These are phyloP conservation scores for Pseudopediastrum boryanum DNA, from an alignment of 139 green algal species.

Conservation along the genomic window DNA sequence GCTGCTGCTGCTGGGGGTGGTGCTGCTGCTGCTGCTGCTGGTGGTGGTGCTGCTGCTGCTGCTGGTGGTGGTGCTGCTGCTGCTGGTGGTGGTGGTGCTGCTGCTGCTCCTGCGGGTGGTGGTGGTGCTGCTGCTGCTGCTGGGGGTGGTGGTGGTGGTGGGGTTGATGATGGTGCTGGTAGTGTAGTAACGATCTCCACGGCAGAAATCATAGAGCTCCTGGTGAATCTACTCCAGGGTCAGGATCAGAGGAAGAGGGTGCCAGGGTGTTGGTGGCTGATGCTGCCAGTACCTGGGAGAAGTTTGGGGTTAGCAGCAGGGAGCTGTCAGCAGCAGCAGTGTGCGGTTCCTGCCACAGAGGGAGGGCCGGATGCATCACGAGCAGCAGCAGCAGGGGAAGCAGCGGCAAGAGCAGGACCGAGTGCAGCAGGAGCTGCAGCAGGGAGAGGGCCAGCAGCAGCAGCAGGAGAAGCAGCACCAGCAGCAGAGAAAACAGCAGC, in stretches of 20 bases:
- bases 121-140: slow-evolving; percentile 1
- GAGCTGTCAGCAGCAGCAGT: not conserved
- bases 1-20: not conserved
- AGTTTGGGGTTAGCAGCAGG: not conserved
- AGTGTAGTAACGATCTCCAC: not conserved
- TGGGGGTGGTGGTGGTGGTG: slow-evolving; percentile 9
- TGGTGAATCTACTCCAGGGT: not conserved
- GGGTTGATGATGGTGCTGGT: not conserved
- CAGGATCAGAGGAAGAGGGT: not conserved
- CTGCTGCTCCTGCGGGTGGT: not conserved
- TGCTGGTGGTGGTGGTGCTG: slow-evolving; percentile 3
- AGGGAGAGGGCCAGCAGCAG: too few relatives aligned
- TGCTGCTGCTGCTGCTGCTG: too few relatives aligned
- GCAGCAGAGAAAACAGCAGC: too few relatives aligned
- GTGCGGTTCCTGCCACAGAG: slow-evolving; percentile 1
- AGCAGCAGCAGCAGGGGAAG: too few relatives aligned
- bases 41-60: not conserved
- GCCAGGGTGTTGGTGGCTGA: not conserved
- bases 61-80: not conserved
- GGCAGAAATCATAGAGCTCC: not conserved
- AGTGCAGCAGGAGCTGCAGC: too few relatives aligned
- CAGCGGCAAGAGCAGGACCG: too few relatives aligned
- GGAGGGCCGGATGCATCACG: too few relatives aligned
- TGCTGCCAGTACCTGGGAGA: not conserved
- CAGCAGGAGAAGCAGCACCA: too few relatives aligned